Base-by-base conservation (phyloP, 129 eudicot species). In the Chrysanthemum seticuspe region DNA sequence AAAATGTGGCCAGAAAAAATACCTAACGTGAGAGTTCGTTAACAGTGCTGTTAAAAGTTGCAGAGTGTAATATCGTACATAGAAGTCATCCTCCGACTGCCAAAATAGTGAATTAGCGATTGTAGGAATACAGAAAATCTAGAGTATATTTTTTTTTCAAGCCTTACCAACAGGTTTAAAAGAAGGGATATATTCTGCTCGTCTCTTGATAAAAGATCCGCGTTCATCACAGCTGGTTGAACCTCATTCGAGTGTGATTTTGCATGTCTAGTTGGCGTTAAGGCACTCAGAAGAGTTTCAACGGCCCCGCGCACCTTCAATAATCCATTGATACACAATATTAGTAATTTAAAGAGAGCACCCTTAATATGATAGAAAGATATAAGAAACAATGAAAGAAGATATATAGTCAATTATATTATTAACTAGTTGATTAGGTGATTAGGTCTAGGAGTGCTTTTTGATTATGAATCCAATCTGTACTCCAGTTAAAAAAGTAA, bases 51-150 rank as follows among this genome's bases (percentile, higher is more conserved):
- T 92, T 81, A 92, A 79, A 61, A 92, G 78, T 82, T 92, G 98
- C 69, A 92, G 87, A 14, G 98, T 89, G 65, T 92, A 92, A 74
- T 92, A 92, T 31, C 98, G 91, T 27, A 92, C 81, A 76, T 92
- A 92, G 83, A 92, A 92, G 79, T 92, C 98, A 64, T 92, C 98
- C 85, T 92, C 96, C 14, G 89, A 82, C 97, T 91, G 92, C 65
- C 81, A 64, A 82, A 19, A 51, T 51, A 75, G 19, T 13, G 68
- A 68, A 61, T 77, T 55, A 87, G 72, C 66, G 73, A 14, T 29
- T 69, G 62, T 10, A 44, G 57, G 53, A 16, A 54, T 6, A 62
- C 23, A 68, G 11, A 56, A 21, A 48, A 62, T 62, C 34, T 49
- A 68, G 47, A 59, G 62, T 27, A 53, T 53, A n/a, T 3, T 6